A percentile compares a stretch with the other conserved stretches of the same genome.
Evolutionary conservation across 495 filamentous ascomycete genomes (phyloP).

Genomic region (Cenococcum geophilum): DNA sequence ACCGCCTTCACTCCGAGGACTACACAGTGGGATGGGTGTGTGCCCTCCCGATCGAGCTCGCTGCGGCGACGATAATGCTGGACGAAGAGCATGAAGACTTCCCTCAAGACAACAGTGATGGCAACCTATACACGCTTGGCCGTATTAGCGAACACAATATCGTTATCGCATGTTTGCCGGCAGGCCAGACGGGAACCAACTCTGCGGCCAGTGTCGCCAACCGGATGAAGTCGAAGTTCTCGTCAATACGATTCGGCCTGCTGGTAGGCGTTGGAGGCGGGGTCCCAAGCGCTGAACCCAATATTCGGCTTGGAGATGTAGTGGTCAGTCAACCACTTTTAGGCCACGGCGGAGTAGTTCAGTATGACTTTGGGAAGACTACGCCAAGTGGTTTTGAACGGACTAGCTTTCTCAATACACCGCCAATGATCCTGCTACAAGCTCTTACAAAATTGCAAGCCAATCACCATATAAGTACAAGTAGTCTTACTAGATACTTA

Average conservation of each 20-base stretch:
- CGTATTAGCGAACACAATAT: neutral
- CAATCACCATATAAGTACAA: neutral
- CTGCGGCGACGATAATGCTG: conserved; percentile 3
- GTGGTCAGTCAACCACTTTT: no score
- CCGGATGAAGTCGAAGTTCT: conserved; percentile 38
- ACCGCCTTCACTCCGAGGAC: no score
- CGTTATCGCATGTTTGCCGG: neutral
- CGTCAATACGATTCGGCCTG: conserved; percentile 38
- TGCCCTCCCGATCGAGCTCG: conserved; percentile 4
- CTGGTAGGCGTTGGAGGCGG: conserved; percentile 46
- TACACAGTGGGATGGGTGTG: no score
- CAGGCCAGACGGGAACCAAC: neutral
- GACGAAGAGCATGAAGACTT: conserved; percentile 3
- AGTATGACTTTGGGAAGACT: no score
- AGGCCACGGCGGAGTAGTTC: no score
- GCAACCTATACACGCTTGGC: conserved; percentile 36
- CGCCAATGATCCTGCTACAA: conserved; percentile 33
- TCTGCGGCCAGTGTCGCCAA: conserved; percentile 31
- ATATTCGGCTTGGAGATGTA: no score
- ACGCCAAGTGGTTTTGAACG: no score
- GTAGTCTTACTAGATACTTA: neutral
- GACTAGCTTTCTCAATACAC: no score
- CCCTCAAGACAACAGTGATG: conserved; percentile 25
- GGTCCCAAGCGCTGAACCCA: conserved; percentile 35
- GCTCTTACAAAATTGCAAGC: conserved; percentile 30